These are phyloP conservation scores for Podila verticillata DNA, from an alignment of 192 early-diverging fungal species.

Conservation along the genomic window DNA sequence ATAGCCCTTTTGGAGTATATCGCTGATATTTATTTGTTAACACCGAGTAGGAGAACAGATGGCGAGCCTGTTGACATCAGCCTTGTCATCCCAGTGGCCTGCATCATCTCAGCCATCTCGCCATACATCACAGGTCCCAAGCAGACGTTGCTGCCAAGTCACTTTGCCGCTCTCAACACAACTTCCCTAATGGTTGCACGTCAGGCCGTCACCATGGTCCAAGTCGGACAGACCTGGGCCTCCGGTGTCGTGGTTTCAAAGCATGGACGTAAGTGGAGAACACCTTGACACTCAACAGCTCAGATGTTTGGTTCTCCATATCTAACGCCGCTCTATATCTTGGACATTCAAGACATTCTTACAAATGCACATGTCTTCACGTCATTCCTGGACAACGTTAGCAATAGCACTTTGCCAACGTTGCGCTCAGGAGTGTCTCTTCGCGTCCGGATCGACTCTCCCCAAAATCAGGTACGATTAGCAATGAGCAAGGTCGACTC, in stretches of 20 bases:
- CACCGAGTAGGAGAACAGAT: constrained; percentile 38
- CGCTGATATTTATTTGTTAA: not conserved
- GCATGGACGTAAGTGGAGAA: constrained; percentile 44
- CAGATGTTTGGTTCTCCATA: not conserved
- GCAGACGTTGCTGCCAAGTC: constrained; percentile 27
- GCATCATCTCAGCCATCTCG: constrained; percentile 42
- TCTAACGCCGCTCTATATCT: not conserved
- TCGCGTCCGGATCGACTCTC: constrained; percentile 43
- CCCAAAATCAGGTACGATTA: constrained; percentile 32
- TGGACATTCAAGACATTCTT: constrained; percentile 31
- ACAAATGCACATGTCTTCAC: constrained; percentile 53
- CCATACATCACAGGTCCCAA: constrained; percentile 23
- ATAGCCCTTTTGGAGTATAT: not conserved
- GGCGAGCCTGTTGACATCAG: constrained; percentile 53
- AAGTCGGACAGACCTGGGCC: constrained; percentile 53
- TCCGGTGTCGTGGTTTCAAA: constrained; percentile 47
- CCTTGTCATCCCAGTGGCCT: constrained; percentile 45
- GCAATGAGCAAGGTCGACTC: not conserved
- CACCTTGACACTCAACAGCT: not conserved
- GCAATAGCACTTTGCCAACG: constrained; percentile 37
- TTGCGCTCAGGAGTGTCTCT: constrained; percentile 36
- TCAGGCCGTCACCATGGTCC: constrained; percentile 48
- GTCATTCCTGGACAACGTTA: constrained; percentile 47
- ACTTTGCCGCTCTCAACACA: constrained; percentile 31
- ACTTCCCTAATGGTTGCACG: constrained; percentile 34